Conservation (phyloP, 2,329 filamentous ascomycete species). For the Xylariaceae sp. region DNA sequence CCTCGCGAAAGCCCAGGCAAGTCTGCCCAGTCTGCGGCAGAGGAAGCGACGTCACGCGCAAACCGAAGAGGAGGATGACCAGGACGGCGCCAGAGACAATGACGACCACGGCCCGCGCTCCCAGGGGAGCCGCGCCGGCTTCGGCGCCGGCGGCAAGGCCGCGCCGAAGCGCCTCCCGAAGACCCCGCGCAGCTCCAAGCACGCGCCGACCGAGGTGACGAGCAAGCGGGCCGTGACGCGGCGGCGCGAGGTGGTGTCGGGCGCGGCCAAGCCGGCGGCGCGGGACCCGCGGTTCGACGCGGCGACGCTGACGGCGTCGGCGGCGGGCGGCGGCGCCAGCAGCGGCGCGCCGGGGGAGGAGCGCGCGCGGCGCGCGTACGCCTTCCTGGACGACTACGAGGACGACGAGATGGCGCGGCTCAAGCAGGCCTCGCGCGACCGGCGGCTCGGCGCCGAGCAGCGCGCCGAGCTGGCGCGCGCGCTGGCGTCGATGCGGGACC, state of each 20-base stretch:
- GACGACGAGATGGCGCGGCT: constrained; percentile 75
- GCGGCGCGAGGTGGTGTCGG: constrained; percentile 62
- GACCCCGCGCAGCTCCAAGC: constrained; percentile 62
- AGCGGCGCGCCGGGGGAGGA: constrained; percentile 43
- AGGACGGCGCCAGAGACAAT: constrained; percentile 21
- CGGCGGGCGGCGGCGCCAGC: constrained; percentile 25
- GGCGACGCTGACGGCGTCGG: too few relatives aligned
- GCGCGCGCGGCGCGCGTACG: constrained; percentile 65
- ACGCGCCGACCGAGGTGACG: constrained; percentile 77
- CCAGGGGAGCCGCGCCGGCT: neutral
- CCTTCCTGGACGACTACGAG: constrained; percentile 82
- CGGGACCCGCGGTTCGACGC: constrained; percentile 89
- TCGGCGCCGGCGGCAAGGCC: constrained; percentile 16
- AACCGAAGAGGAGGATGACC: constrained; percentile 20
- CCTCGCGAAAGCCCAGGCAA: constrained; percentile 77
- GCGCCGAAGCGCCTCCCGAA: constrained; percentile 13
- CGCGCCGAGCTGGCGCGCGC: constrained; percentile 60
- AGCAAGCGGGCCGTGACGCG: constrained; percentile 80
- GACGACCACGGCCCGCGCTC: constrained; percentile 23
- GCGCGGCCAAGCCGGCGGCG: constrained; percentile 45
- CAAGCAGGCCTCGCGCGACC: constrained; percentile 56
- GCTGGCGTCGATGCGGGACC: constrained; percentile 71
- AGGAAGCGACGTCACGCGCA: constrained; percentile 20
- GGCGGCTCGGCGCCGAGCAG: constrained; percentile 17
- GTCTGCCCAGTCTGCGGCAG: constrained; percentile 37